Base-by-base conservation (phyloP, 768 basidiomycete genomes). In the Pleurotus cornucopiae region DNA sequence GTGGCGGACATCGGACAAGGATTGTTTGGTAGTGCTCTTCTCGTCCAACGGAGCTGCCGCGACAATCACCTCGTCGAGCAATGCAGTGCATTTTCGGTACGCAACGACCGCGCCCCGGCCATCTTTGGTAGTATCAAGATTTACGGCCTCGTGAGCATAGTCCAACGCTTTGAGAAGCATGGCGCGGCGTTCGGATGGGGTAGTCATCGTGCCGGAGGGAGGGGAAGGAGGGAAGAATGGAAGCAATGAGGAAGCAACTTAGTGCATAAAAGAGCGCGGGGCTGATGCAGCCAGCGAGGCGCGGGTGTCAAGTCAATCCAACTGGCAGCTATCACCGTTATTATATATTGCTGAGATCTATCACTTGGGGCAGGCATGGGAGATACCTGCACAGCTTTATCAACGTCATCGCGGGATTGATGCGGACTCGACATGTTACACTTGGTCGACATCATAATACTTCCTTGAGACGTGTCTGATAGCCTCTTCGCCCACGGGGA, bases 71-170 rank as follows among this genome's bases (percentile, higher is more conserved):
- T 45, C 43, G 44, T 37, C 54, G 21, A 55, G 40, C 12, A 55
- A 25, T 25, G 43, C 21, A 13, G 37, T 46, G 21, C 54, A 45
- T 34, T 55, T 46, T 37, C 25, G n/a, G 43, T 55, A 55, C 6
- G 54, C 54, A 37, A 21, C 12, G 16, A 55, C 25, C 18, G 54
- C 54, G 23, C 45, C 45, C 6, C 45, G 16, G 18, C 43, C 43
- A 30, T 55, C 54, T 46, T 46, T 46, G 4, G 54, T 45, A 11
- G 25, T 45, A 46, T 55, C 54, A 23, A 55, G 45, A 9, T 18
- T 34, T 23, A 55, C 54, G 20, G 54, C 54, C 40, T 55, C 54
- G 9, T 55, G 54, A 9, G 54, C 54, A 2, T 45, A 55, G 11
- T 39, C 54, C 43, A 55, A 38, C 18, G 54, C 54, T 46, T 16